phyloP scores from a whole-genome alignment of 805 yeast species.

The Candida maesae region DNA sequence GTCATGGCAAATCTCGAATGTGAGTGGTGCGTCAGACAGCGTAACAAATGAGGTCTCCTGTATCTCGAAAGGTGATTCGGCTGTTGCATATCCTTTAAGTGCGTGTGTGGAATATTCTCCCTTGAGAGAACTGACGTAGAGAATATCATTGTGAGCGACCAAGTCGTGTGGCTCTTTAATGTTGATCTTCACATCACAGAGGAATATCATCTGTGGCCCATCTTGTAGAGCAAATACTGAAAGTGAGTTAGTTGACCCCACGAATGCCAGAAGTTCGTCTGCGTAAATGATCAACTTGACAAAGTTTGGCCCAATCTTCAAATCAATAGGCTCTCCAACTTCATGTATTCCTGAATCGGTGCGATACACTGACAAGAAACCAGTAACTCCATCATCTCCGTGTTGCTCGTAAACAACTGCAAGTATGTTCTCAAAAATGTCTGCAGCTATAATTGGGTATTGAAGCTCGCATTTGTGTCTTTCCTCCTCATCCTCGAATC shows the following conservation, averaged over 20 bases:
- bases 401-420: constrained; percentile 10
- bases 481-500: constrained; percentile 13
- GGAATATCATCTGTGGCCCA: background rate
- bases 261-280: constrained; percentile 5
- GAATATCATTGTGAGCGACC: constrained; percentile 9
- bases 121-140: constrained; percentile 22
- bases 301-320: constrained; percentile 14
- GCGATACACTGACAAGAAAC: constrained; percentile 1
- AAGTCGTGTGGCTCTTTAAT: constrained; percentile 22
- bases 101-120: constrained; percentile 17
- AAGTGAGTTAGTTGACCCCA: constrained; percentile 8
- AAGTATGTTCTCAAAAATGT: constrained; percentile 16
- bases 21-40: constrained; percentile 19
- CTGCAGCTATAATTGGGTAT: constrained; percentile 17
- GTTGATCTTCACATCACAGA: background rate
- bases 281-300: constrained; percentile 16
- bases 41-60: background rate
- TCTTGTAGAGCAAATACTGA: constrained; percentile 3
- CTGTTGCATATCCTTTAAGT: too few relatives aligned
- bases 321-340: constrained; percentile 2
- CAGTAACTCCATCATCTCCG: background rate
- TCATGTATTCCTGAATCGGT: constrained; percentile 10
- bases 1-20: constrained; percentile 10
- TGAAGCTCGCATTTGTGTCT: constrained; percentile 6
- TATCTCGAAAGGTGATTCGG: too few relatives aligned